These are phyloP conservation scores for Backusella parvicylindrica DNA, from an alignment of 192 early-diverging fungal genomes.

Conservation along the genomic window DNA sequence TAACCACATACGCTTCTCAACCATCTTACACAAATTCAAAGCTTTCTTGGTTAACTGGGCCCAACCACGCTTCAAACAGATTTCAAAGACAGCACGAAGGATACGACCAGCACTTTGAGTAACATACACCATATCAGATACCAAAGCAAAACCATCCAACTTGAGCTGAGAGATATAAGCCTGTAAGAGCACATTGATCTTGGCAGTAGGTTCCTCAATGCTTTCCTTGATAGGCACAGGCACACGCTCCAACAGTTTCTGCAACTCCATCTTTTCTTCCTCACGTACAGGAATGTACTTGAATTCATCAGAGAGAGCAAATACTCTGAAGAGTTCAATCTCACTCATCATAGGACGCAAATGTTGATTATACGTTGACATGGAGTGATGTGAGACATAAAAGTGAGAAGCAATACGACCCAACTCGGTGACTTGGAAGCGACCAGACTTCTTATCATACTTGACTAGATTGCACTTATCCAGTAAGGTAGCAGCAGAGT, in stretches of 20 bases:
- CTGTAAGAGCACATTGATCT: conserved; percentile 93
- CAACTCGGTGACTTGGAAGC: conserved; percentile 84
- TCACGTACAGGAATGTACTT: conserved; percentile 88
- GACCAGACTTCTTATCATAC: conserved; percentile 91
- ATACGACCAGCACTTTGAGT: conserved; percentile 94
- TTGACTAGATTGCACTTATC: conserved; percentile 93
- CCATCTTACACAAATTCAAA: conserved; percentile 96
- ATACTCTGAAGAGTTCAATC: conserved; percentile 86
- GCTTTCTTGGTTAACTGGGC: conserved; percentile 82
- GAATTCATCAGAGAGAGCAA: conserved; percentile 91
- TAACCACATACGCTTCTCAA: conserved; percentile 91
- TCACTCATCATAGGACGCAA: conserved; percentile 91
- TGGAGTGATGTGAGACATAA: conserved; percentile 89
- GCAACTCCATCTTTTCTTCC: conserved; percentile 81
- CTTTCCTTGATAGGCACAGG: conserved; percentile 95
- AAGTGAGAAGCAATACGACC: conserved; percentile 97
- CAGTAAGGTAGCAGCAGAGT: conserved; percentile 79
- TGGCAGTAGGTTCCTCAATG: conserved; percentile 87
- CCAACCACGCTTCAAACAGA: conserved; percentile 93
- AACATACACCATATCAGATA: conserved; percentile 98
- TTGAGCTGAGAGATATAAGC: conserved; percentile 93
- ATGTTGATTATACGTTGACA: conserved; percentile 93
- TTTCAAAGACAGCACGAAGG: conserved; percentile 95
- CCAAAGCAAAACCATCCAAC: conserved; percentile 91
- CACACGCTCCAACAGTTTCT: conserved; percentile 72